phyloP scores from a whole-genome alignment of 2,329 filamentous ascomycete species.

The Fusarium chaquense region DNA sequence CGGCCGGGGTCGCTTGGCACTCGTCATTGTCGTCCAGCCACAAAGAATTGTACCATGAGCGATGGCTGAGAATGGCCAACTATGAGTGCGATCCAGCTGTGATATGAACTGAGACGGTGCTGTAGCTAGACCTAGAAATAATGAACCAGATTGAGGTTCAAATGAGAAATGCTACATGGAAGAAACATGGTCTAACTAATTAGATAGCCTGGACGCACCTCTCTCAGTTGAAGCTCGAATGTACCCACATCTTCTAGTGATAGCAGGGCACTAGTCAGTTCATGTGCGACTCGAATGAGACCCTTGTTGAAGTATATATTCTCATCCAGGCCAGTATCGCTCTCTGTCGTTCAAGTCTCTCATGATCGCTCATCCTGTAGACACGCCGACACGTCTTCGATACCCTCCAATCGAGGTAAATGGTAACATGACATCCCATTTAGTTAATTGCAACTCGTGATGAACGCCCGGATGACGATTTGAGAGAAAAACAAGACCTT shows the following conservation, averaged over 20 bases:
- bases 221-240: not conserved
- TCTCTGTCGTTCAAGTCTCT: rapidly evolving
- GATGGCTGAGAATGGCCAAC: not conserved
- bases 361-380: not conserved
- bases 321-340: not conserved
- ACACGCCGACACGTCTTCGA: not conserved
- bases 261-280: no score
- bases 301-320: not conserved
- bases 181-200: not conserved
- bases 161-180: not conserved
- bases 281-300: not conserved
- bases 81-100: not conserved
- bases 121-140: rapidly evolving
- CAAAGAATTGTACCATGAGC: not conserved
- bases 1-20: not conserved
- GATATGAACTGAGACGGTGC: not conserved
- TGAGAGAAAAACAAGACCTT: rapidly evolving
- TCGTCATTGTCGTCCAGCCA: not conserved
- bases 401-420: no score
- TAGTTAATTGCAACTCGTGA: no score
- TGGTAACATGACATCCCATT: no score
- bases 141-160: not conserved
- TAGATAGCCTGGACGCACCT: not conserved
- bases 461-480: rapidly evolving
- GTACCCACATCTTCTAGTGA: no score